Conservation (phyloP, 306 rosid species). For the Hippophae rhamnoides region DNA sequence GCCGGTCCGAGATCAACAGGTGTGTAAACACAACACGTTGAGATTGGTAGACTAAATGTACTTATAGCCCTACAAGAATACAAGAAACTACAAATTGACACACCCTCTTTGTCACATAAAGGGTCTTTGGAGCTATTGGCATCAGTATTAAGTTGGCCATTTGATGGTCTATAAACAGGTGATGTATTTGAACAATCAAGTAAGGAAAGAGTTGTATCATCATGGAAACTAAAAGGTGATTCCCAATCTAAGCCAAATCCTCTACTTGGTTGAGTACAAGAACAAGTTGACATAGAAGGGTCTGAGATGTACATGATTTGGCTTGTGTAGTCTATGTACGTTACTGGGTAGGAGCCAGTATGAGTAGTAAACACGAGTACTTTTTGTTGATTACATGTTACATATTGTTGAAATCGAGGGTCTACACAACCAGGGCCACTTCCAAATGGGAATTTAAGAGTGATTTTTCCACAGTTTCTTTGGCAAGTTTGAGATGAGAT, state of each 20-base stretch:
- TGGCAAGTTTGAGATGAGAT: constrained; percentile 52
- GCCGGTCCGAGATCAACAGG: constrained; percentile 81
- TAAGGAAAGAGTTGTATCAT: constrained; percentile 49
- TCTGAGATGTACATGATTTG: constrained; percentile 60
- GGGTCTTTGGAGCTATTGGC: constrained; percentile 30
- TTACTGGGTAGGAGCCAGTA: constrained; percentile 65
- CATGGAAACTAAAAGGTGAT: constrained; percentile 54
- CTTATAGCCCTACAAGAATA: constrained; percentile 58
- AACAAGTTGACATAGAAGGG: constrained; percentile 79
- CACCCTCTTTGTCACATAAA: constrained; percentile 44
- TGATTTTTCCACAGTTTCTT: constrained; percentile 47
- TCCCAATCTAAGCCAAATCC: constrained; percentile 76
- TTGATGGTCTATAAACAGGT: constrained; percentile 28
- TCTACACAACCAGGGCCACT: constrained; percentile 62
- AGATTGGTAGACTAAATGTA: constrained; percentile 45
- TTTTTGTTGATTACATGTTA: constrained; percentile 41
- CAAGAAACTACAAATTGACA: constrained; percentile 54
- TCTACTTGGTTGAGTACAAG: constrained; percentile 50
- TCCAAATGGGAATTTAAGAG: constrained; percentile 64
- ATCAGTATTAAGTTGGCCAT: constrained; percentile 17
- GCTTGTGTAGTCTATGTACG: constrained; percentile 48
- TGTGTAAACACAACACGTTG: constrained; percentile 70
- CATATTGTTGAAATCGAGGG: constrained; percentile 50
- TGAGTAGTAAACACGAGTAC: constrained; percentile 54
- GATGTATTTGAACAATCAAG: constrained; percentile 54